These are phyloP conservation scores for Thalia dealbata DNA, from an alignment of 176 grass and related monocot genomes.

Conservation along the genomic window DNA sequence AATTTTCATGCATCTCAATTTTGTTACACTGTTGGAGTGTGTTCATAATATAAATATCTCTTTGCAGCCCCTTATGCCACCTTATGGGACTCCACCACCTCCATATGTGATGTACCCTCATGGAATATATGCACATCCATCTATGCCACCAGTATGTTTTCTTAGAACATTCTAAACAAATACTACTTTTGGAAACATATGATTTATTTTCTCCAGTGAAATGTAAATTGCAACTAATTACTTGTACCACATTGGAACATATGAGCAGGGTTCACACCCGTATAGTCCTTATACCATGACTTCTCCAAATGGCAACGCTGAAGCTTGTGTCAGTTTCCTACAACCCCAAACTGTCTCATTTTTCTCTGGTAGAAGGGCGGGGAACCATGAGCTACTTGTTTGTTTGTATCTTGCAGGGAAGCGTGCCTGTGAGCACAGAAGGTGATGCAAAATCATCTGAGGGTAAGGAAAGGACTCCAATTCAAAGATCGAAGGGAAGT, in stretches of 20 bases:
- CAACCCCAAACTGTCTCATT: neutral
- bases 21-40: neutral
- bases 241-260: neutral
- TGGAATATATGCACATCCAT: constrained; percentile 89
- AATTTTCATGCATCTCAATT: neutral
- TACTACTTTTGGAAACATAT: neutral
- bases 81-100: constrained; percentile 62
- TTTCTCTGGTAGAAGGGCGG: neutral
- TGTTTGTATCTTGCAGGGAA: neutral
- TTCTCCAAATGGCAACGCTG: constrained; percentile 70
- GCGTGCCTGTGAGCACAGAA: constrained; percentile 27
- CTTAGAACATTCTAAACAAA: neutral
- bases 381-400: constrained; percentile 18
- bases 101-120: constrained; percentile 93
- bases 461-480: constrained; percentile 68
- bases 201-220: neutral
- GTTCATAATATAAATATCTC: neutral
- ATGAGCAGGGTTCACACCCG: constrained; percentile 62
- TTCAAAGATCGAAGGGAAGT: constrained; percentile 83
- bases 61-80: constrained; percentile 68
- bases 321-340: constrained; percentile 51
- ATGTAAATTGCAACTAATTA: neutral
- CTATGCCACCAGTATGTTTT: constrained; percentile 64
- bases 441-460: constrained; percentile 62
- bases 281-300: constrained; percentile 61